Conservation (phyloP, 768 basidiomycete species). For the Baorangia bicolor region DNA sequence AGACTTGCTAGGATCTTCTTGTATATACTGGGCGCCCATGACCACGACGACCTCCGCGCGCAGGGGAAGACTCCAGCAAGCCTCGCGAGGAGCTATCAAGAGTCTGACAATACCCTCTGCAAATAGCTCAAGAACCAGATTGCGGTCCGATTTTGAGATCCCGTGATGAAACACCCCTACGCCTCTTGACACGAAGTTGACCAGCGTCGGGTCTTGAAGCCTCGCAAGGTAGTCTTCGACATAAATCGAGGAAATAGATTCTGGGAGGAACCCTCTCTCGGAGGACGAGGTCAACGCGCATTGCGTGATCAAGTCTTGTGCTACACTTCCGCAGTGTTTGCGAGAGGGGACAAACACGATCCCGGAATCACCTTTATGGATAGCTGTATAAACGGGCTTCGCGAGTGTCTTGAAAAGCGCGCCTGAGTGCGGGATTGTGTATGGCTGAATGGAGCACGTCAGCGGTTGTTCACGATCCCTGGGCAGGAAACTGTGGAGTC, state of each 20-base stretch:
- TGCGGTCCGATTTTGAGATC: slow-evolving; percentile 63
- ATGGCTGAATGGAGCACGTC: slow-evolving; percentile 64
- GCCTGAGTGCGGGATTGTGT: slow-evolving; percentile 83
- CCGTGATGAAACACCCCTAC: slow-evolving; percentile 86
- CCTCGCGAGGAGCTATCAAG: slow-evolving; percentile 77
- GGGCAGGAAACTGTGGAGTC: slow-evolving; percentile 76
- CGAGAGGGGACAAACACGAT: slow-evolving; percentile 91
- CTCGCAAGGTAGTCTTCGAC: slow-evolving; percentile 59
- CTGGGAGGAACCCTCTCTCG: slow-evolving; percentile 64
- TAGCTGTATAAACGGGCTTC: slow-evolving; percentile 82
- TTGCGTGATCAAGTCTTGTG: slow-evolving; percentile 84
- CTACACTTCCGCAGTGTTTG: slow-evolving; percentile 68
- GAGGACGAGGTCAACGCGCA: slow-evolving; percentile 75
- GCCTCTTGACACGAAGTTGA: slow-evolving; percentile 78
- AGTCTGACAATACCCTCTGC: slow-evolving; percentile 77
- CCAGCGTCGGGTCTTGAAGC: slow-evolving; percentile 60
- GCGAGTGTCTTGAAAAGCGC: slow-evolving; percentile 90
- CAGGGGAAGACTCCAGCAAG: slow-evolving; percentile 88
- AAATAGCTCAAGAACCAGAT: slow-evolving; percentile 76
- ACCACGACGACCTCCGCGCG: slow-evolving; percentile 79
- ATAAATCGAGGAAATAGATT: slow-evolving; percentile 45
- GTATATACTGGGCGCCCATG: slow-evolving; percentile 88
- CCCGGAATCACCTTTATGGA: slow-evolving; percentile 51
- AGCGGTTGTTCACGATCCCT: slow-evolving; percentile 82
- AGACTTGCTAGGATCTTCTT: slow-evolving; percentile 42